Base-by-base conservation (phyloP, 768 basidiomycete genomes). In the Lentinula boryana region DNA sequence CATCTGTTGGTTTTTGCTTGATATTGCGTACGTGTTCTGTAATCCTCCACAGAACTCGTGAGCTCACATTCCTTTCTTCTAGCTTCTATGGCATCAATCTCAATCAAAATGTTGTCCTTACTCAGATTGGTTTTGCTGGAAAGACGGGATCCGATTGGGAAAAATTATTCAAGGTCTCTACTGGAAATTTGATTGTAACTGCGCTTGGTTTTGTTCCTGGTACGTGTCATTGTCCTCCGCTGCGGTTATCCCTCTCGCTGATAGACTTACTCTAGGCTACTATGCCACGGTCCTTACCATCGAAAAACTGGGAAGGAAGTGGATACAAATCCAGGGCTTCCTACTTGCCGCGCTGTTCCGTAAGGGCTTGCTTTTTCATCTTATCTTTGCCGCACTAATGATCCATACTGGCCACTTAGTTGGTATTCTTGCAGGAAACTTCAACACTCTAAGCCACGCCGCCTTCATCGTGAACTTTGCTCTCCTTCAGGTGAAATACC, bases 301-400 rank as follows among this genome's bases (percentile, higher is more conserved):
- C 61, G 90, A 91, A 72, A 81, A 80, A 57, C 78, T 89, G 9
- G 89, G 89, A 0, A 80, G 90, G 18, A 91, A 90, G 66, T 77
- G 78, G 71, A 90, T 92, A 63, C 90, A 92, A 67, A 74, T 90
- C 21, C 83, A 86, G 67, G 90, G 90, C 2, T 91, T 91, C 80
- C 66, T 89, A 40, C 67, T 86, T 65, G 76, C 84, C n/a, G 86
- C 84, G 0, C 71, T 91, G 0, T 88, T 90, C 75, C 71, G 86
- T 88, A 58, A 56, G 78, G 13, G 32, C 27, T 27, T 44, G 10
- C 72, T 12, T 78, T 65, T 7, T 9, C 63, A 32, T 4, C 46
- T n/a, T 56, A 21, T 15, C 48, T 27, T 2, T 31, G 54, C 18
- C 43, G 23, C 63, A 50, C 59, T 16, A 5, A 27, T 35, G 33